Conservation (phyloP, 2,329 filamentous ascomycete species). For the Curvularia sp. region DNA sequence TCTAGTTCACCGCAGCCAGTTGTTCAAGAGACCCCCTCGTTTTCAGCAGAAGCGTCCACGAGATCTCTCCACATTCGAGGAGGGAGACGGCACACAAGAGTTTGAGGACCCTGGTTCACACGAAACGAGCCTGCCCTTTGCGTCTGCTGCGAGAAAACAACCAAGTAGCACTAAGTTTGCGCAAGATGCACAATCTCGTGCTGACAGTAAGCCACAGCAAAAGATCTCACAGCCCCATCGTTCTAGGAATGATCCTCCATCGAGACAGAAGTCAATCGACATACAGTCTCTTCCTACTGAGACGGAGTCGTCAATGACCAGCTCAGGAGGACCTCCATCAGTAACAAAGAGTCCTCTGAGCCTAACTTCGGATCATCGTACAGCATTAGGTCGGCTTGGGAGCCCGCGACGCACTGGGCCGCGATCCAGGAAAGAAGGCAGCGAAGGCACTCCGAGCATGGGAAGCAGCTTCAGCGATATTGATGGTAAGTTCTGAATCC, state of each 20-base stretch:
- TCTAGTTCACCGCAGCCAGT: slow-evolving; percentile 54
- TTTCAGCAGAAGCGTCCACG: slow-evolving; percentile 43
- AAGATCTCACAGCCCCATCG: slow-evolving; percentile 15
- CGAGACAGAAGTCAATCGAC: slow-evolving; percentile 26
- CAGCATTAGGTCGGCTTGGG: slow-evolving; percentile 63
- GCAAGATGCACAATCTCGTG: slow-evolving; percentile 14
- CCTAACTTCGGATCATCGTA: slow-evolving; percentile 62
- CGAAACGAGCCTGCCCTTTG: slow-evolving; percentile 54
- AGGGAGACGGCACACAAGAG: slow-evolving; percentile 45
- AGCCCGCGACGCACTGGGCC: slow-evolving; percentile 56
- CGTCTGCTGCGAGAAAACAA: slow-evolving; percentile 31
- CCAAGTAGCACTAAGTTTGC: slow-evolving; percentile 17
- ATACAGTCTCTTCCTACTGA: slow-evolving; percentile 36
- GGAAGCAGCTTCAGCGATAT: slow-evolving; percentile 87
- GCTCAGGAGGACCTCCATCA: slow-evolving; percentile 42
- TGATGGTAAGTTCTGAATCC: slow-evolving; percentile 62
- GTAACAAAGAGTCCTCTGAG: slow-evolving; percentile 34
- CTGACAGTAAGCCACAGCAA: slow-evolving; percentile 19
- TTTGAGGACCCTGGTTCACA: slow-evolving; percentile 64
- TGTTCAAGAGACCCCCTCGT: slow-evolving; percentile 53
- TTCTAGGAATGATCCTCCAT: slow-evolving; percentile 5
- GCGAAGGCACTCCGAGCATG: slow-evolving; percentile 49
- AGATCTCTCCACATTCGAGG: slow-evolving; percentile 36
- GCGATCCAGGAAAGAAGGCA: slow-evolving; percentile 39
- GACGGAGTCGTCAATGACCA: slow-evolving; percentile 63